A percentile compares a stretch with the other conserved stretches of the same genome.
These are phyloP conservation scores for Chloris gayana DNA, from an alignment of 176 grass and related monocot species.

Conservation along the genomic window DNA sequence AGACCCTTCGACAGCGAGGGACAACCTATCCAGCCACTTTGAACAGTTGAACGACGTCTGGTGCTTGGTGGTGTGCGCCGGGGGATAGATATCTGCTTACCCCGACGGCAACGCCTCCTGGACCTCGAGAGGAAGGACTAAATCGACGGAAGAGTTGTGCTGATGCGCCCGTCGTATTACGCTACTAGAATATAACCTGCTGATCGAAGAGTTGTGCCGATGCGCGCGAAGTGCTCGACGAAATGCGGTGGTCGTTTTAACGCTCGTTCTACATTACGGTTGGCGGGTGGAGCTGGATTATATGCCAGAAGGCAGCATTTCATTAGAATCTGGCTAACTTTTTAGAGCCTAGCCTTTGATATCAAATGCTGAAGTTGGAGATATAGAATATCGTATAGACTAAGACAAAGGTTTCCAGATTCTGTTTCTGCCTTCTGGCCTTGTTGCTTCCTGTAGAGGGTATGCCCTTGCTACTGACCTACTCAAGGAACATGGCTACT, in stretches of 20 bases:
- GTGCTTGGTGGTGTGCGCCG: too few relatives aligned
- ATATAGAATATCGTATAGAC: slow-evolving; percentile 30
- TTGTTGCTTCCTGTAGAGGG: slow-evolving; percentile 64
- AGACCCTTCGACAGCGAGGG: too few relatives aligned
- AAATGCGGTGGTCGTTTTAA: background rate
- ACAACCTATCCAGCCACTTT: background rate
- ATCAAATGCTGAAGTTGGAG: slow-evolving; percentile 8
- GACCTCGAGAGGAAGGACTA: background rate
- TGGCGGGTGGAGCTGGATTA: background rate
- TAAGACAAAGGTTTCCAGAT: slow-evolving; percentile 28
- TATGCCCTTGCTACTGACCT: slow-evolving; percentile 43
- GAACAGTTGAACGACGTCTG: background rate
- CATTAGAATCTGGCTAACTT: too few relatives aligned
- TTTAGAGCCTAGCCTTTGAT: background rate
- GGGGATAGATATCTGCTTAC: background rate
- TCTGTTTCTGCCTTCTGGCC: slow-evolving; percentile 7
- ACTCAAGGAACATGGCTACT: slow-evolving; percentile 35
- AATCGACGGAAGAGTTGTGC: too few relatives aligned
- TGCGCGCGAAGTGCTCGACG: background rate
- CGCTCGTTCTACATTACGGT: background rate
- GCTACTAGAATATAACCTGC: background rate
- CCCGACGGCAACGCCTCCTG: background rate
- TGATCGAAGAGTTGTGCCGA: background rate
- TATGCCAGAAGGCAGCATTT: too few relatives aligned
- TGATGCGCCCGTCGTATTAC: background rate